Conservation (phyloP, 208 protist species). For the Leishmania arabica region DNA sequence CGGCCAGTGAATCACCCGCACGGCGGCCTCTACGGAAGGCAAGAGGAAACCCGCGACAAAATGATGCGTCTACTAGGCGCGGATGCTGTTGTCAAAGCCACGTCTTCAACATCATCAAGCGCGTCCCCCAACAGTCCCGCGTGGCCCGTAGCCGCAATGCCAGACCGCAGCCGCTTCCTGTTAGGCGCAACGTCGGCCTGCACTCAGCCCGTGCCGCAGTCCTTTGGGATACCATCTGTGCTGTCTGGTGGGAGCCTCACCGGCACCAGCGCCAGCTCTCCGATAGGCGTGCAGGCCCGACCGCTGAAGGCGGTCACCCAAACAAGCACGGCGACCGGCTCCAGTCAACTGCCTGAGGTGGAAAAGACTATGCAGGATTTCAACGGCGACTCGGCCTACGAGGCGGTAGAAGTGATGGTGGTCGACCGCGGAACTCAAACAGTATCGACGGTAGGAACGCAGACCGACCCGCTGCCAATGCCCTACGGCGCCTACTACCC, state of each 20-base stretch:
- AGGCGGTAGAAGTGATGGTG: slow-evolving; percentile 76
- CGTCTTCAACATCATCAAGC: slow-evolving; percentile 15
- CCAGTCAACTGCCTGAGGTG: slow-evolving; percentile 25
- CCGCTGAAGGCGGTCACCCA: not conserved
- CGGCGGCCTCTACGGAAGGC: slow-evolving; percentile 20
- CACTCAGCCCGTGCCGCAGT: slow-evolving; percentile 6
- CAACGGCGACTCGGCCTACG: slow-evolving; percentile 23
- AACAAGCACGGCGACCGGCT: slow-evolving; percentile 16
- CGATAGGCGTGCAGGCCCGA: not conserved
- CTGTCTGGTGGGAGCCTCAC: not conserved
- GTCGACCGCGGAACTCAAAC: slow-evolving; percentile 88
- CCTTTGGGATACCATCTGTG: slow-evolving; percentile 4
- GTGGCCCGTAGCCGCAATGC: slow-evolving; percentile 17
- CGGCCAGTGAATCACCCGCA: slow-evolving; percentile 17
- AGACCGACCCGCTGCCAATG: slow-evolving; percentile 71
- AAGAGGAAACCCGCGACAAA: slow-evolving; percentile 63
- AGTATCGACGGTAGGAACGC: slow-evolving; percentile 57
- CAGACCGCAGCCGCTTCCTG: slow-evolving; percentile 23
- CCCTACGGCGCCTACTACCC: slow-evolving; percentile 19
- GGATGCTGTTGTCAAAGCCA: slow-evolving; percentile 36
- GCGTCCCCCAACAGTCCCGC: slow-evolving; percentile 11
- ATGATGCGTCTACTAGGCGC: slow-evolving; percentile 59
- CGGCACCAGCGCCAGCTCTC: not conserved
- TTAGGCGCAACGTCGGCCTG: slow-evolving; percentile 24
- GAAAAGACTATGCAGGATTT: slow-evolving; percentile 27